Base-by-base conservation (phyloP, 805 yeast genomes). In the Hanseniaspora jakobsenii region DNA sequence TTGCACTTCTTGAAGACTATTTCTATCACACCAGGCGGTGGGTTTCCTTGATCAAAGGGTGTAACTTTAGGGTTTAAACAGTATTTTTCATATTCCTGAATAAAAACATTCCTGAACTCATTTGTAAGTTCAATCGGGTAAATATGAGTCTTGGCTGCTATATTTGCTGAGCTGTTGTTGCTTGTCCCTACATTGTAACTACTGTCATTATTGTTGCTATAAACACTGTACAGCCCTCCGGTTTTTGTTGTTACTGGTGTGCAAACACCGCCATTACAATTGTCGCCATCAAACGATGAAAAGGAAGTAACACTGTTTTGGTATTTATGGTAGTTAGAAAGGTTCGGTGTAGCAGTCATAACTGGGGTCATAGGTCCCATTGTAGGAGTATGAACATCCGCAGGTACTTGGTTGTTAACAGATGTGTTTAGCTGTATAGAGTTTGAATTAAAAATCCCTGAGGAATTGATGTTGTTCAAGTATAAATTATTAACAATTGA, bases 1-100 rank as follows among this genome's bases (percentile, higher is more conserved):
- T 27, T 18, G 26, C 41, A 69, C 34, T 72, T 67, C 52, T 75
- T 76, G 6, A 82, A 72, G 0, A 77, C 78, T 43, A 67, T 66
- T 32, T 75, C 74, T 17, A 77, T 65, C 3, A 79, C 68, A 1
- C 85, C 85, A 1, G 78, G 68, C 0, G 86, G 85, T 6, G 85
- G 86, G 53, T 71, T 71, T 32, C 66, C 56, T 14, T 73, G 70
- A 50, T 77, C 77, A 54, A 79, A 79, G 0, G 87, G 87, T 0
- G 87, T 78, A 6, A 69, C 64, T 27, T 74, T 71, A 6, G 86
- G 85, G 52, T 70, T 74, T 38, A 66, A 66, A 13, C 72, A 67
- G 46, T 71, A 64, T 7, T 61, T 53, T 41, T 71, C 71, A 52
- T 76, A 77, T 4, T 66, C 63, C 31, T 64, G 65, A 52, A 67